These are phyloP conservation scores for Somion occarium DNA, from an alignment of 1,284 basidiomycete genomes.

Conservation along the genomic window DNA sequence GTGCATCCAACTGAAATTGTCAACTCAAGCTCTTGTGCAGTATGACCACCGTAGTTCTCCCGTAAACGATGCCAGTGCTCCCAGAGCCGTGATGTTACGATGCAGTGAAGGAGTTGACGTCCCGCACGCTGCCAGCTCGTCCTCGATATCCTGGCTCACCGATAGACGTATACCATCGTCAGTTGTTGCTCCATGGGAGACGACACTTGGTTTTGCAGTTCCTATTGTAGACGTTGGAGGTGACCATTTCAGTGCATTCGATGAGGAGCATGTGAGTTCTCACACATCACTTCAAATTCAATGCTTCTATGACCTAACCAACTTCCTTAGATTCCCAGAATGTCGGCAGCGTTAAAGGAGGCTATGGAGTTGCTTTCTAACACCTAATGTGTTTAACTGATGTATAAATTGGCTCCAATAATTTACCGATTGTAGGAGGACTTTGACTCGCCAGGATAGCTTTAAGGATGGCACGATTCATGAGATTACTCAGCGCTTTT, in stretches of 20 bases:
- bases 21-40: slow-evolving; percentile 16
- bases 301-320: background rate
- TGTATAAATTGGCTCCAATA: too few relatives aligned
- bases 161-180: slow-evolving; percentile 35
- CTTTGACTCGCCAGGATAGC: too few relatives aligned
- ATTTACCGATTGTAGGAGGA: too few relatives aligned
- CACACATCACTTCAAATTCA: background rate
- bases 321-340: background rate
- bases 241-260: slow-evolving; percentile 61
- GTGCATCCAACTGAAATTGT: slow-evolving; percentile 20
- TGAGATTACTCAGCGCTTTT: too few relatives aligned
- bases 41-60: slow-evolving; percentile 16
- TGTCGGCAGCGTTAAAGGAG: background rate
- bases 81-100: slow-evolving; percentile 18
- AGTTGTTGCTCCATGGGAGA: slow-evolving; percentile 45
- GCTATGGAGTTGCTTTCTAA: too few relatives aligned
- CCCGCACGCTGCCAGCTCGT: background rate
- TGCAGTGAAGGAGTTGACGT: slow-evolving; percentile 12
- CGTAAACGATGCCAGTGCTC: background rate
- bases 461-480: too few relatives aligned
- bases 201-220: slow-evolving; percentile 32
- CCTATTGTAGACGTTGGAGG: slow-evolving; percentile 55
- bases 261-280: slow-evolving; percentile 42
- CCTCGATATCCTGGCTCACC: slow-evolving; percentile 30
- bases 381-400: too few relatives aligned